phyloP scores from a whole-genome alignment of 805 yeast genomes.

The Saccharomycopsis sp. region DNA sequence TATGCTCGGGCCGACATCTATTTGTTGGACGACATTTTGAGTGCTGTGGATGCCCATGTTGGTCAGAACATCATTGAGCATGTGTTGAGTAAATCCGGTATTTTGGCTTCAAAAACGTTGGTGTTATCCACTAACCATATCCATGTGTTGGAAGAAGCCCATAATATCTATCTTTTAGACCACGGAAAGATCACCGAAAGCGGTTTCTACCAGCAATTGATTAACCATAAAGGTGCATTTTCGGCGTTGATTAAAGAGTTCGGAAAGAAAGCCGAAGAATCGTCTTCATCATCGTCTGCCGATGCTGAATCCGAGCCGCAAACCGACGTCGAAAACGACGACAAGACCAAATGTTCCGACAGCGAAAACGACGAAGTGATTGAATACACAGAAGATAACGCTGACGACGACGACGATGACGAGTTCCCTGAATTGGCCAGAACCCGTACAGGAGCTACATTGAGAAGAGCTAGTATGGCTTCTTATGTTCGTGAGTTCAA shows the following conservation, averaged over 20 bases:
- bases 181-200: slow-evolving; percentile 49
- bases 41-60: slow-evolving; percentile 72
- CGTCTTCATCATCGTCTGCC: slow-evolving; percentile 27
- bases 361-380: slow-evolving; percentile 9
- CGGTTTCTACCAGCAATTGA: slow-evolving; percentile 46
- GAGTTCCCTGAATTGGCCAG: slow-evolving; percentile 16
- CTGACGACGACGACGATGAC: slow-evolving; percentile 9
- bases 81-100: slow-evolving; percentile 41
- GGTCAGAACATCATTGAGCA: slow-evolving; percentile 46
- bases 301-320: slow-evolving; percentile 23
- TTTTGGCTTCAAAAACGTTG: slow-evolving; percentile 46
- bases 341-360: slow-evolving; percentile 9
- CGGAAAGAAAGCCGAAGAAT: slow-evolving; percentile 24
- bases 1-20: slow-evolving; percentile 54
- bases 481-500: slow-evolving; percentile 40
- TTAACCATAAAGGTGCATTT: slow-evolving; percentile 31
- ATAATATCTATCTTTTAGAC: slow-evolving; percentile 52
- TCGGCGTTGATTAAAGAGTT: slow-evolving; percentile 19
- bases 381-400: slow-evolving; percentile 14
- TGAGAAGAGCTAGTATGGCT: slow-evolving; percentile 60
- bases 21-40: slow-evolving; percentile 56
- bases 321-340: slow-evolving; percentile 18
- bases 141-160: slow-evolving; percentile 49
- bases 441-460: slow-evolving; percentile 22
- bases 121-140: slow-evolving; percentile 55